Evolutionary conservation across 176 grass and related monocot species (phyloP), one percentile per base, ranked within the genome.

Genomic region (Carex parvula): DNA sequence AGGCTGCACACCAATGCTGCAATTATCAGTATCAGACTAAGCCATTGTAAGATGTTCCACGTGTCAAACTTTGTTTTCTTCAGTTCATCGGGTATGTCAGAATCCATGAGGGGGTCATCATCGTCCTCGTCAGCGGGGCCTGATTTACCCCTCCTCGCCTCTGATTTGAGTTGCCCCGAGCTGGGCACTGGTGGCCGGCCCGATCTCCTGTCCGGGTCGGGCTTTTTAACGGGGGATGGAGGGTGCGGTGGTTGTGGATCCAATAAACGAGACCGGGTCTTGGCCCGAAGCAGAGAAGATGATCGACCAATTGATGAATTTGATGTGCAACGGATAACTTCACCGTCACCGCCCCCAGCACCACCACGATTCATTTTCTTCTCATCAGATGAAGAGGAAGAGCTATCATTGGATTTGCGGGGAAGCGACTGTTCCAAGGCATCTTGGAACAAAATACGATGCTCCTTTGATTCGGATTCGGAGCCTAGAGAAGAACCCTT

Each of bases 1-100:
- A 99, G 39, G 80, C 91, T 96, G 88, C 93, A 99, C 5, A 87
- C 83, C 3, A 99, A 33, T 7, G 93, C 84, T n/a, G 30, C 91
- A n/a, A 99, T 69, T 87, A 99, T 94, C 9, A 95, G 83, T n/a
- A 99, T 64, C 24, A 99, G 87, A 62, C 91, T 87, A 1, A 91
- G 35, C 89, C 90, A 95, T 35, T 99, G 86, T 29, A 99, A 32
- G 65, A 99, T 63, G n/a, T 87, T 90, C 6, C 93, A 84, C 56
- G 61, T 87, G 70, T 79, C 83, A 70, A 92, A 50, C 14, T 83
- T 87, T 22, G 80, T 86, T 64, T 90, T 87, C 85, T 92, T 95
- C 37, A 92, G 68, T 74, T 93, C 91, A 12, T 87, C 62, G 7
- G 90, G 81, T 22, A 99, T 75, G 55, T 92, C 91, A 50, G 94